Conservation (phyloP, 2,329 filamentous ascomycete species). For the Sporothrix inflata region DNA sequence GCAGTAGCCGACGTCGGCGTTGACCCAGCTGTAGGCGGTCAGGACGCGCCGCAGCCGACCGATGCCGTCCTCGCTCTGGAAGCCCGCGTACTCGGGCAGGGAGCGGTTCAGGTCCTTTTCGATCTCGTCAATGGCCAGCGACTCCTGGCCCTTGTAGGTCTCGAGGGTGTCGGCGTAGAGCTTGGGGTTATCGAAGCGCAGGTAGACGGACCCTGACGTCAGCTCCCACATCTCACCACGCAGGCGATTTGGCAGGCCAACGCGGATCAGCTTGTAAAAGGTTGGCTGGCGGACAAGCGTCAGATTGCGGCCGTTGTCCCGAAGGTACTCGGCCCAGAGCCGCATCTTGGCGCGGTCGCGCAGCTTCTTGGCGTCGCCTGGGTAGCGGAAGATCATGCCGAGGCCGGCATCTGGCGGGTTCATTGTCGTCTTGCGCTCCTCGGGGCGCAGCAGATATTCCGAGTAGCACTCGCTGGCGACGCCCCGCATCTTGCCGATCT, state of each 20-base stretch:
- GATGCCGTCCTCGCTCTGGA: conserved; percentile 95
- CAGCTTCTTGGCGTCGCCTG: conserved; percentile 90
- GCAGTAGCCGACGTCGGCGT: conserved; percentile 94
- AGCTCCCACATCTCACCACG: conserved; percentile 96
- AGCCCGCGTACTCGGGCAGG: conserved; percentile 94
- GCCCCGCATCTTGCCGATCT: conserved; percentile 79
- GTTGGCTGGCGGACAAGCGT: conserved; percentile 94
- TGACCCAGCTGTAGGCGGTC: conserved; percentile 97
- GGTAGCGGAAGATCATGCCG: conserved; percentile 90
- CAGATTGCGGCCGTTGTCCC: conserved; percentile 91
- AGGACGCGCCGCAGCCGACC: conserved; percentile 84
- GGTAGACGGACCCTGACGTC: conserved; percentile 86
- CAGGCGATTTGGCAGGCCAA: conserved; percentile 89
- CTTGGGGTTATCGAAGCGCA: conserved; percentile 82
- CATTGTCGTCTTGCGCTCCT: conserved; percentile 63
- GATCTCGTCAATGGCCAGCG: conserved; percentile 96
- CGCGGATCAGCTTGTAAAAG: conserved; percentile 95
- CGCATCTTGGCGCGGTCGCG: conserved; percentile 96
- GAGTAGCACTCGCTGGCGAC: conserved; percentile 89
- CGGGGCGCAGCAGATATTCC: conserved; percentile 72
- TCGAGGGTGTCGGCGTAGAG: conserved; percentile 81
- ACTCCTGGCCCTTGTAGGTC: conserved; percentile 83
- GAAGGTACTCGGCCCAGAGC: conserved; percentile 93
- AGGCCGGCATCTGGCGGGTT: conserved; percentile 88
- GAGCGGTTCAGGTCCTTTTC: conserved; percentile 98